Evolutionary conservation across 805 yeast species (phyloP).

Genomic region (Monosporozyma yasuniensis): DNA sequence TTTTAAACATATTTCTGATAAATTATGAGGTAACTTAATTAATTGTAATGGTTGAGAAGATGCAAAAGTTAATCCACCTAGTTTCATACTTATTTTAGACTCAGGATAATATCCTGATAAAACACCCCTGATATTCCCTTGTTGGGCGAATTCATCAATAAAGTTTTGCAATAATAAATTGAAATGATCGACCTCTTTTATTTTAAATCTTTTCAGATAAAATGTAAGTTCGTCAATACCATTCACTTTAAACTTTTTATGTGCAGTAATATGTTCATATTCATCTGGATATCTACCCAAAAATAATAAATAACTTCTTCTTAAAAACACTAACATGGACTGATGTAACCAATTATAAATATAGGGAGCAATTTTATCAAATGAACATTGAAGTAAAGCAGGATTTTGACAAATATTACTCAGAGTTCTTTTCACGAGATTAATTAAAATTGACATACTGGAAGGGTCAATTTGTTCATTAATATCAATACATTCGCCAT

Average conservation of each 20-base stretch:
- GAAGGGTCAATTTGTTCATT: neutral
- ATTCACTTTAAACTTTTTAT: neutral
- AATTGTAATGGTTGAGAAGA: constrained; percentile 6
- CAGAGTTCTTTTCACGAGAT: constrained; percentile 1
- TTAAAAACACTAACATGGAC: constrained; percentile 14
- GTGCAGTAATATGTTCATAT: neutral
- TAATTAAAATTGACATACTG: neutral
- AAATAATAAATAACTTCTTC: constrained; percentile 12
- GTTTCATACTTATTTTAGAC: neutral
- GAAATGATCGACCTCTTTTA: neutral
- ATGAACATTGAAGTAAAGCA: neutral
- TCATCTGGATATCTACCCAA: constrained; percentile 10
- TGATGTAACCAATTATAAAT: constrained; percentile 1
- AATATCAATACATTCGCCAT: neutral
- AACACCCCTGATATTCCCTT: neutral
- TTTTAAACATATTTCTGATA: constrained; percentile 8
- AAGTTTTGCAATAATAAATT: neutral
- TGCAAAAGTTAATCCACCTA: neutral
- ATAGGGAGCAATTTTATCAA: neutral
- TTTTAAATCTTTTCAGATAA: neutral
- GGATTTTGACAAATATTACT: neutral
- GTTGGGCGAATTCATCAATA: neutral
- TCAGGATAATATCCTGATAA: neutral
- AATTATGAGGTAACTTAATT: constrained; percentile 8
- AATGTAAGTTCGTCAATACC: constrained; percentile 1